These are phyloP conservation scores for Rosa hybrid DNA, from an alignment of 331 rosid species.

Conservation along the genomic window DNA sequence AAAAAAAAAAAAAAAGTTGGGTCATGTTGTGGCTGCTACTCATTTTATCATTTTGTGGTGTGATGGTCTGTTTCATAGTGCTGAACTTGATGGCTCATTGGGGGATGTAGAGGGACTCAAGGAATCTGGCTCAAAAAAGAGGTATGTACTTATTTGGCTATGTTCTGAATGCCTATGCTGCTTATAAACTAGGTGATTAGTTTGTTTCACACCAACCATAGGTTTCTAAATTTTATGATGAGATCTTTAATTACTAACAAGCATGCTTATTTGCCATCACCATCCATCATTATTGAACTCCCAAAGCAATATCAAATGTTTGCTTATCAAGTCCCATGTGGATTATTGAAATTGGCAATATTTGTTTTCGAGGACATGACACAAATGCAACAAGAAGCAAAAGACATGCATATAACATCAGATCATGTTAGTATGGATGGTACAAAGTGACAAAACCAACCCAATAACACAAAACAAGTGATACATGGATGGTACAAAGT, in stretches of 20 bases:
- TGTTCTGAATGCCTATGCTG: background rate
- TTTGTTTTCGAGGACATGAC: background rate
- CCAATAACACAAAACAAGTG: background rate
- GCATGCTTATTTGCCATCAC: background rate
- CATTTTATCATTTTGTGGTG: conserved; percentile 25
- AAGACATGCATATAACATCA: background rate
- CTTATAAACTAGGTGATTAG: background rate
- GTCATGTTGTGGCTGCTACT: conserved; percentile 20
- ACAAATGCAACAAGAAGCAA: background rate
- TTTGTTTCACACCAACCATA: background rate
- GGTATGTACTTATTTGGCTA: conserved; percentile 38
- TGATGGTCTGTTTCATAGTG: conserved; percentile 41
- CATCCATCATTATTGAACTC: background rate
- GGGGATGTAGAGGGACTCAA: conserved; percentile 66
- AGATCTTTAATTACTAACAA: background rate
- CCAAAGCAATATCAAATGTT: background rate
- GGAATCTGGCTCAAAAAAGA: conserved; percentile 79
- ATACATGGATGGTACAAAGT: background rate
- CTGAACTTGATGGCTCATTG: conserved; percentile 71
- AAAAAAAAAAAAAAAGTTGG: background rate
- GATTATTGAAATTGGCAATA: background rate
- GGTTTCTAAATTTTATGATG: background rate
- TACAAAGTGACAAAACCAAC: background rate
- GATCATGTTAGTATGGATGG: background rate
- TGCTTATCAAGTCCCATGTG: background rate